Evolutionary conservation across 2,329 filamentous ascomycete species (phyloP).

Genomic region (Byssothecium circinans): DNA sequence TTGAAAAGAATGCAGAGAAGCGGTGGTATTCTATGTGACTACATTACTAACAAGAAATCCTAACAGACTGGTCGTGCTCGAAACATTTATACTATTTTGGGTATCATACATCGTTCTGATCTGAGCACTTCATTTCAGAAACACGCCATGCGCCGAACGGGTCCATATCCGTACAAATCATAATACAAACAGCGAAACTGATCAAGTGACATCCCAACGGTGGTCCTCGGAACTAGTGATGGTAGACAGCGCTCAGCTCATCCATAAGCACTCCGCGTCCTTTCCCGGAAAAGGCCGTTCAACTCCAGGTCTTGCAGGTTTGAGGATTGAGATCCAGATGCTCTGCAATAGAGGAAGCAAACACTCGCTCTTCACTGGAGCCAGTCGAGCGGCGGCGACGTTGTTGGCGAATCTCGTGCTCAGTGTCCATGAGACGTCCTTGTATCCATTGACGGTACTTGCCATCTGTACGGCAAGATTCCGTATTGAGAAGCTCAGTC

Average conservation of each 20-base stretch:
- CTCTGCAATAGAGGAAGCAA: conserved; percentile 40
- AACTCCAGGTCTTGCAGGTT: conserved; percentile 34
- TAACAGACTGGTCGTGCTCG: too few relatives aligned
- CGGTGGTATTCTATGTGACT: too few relatives aligned
- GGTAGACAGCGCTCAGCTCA: not conserved
- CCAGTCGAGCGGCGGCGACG: conserved; percentile 44
- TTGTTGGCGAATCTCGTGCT: conserved; percentile 52
- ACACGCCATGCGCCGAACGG: conserved; percentile 15
- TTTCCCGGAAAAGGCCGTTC: not conserved
- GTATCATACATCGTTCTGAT: conserved; percentile 21
- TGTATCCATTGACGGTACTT: conserved; percentile 55
- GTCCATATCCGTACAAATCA: conserved; percentile 1
- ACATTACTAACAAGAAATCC: too few relatives aligned
- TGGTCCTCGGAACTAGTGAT: not conserved
- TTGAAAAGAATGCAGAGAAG: too few relatives aligned
- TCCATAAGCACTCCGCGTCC: not conserved
- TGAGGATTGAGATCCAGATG: conserved; percentile 34
- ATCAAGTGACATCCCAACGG: not conserved
- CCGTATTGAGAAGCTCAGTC: conserved; percentile 58
- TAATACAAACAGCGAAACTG: conserved; percentile 8
- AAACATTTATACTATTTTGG: not conserved
- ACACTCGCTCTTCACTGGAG: conserved; percentile 34
- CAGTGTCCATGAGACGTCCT: conserved; percentile 56
- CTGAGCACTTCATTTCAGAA: conserved; percentile 38
- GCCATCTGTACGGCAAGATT: conserved; percentile 51